Evolutionary conservation across 495 filamentous ascomycete genomes (phyloP), one percentile per base, ranked within the genome.

Genomic region (Aspergillus coremiiformis): DNA sequence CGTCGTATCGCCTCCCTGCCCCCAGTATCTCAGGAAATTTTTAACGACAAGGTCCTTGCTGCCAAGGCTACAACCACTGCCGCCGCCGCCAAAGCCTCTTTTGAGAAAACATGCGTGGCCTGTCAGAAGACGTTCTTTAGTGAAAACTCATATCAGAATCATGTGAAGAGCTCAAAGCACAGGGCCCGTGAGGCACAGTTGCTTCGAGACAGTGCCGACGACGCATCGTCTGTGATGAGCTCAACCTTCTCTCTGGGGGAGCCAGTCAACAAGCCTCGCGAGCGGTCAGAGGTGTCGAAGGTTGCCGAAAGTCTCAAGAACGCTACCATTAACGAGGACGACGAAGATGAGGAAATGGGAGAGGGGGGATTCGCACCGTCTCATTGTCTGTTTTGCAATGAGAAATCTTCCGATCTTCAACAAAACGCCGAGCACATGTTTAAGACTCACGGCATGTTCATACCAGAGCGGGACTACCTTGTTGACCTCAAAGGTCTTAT

Each of bases 41-140:
- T 98, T 69, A 88, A 89, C 61, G 93, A 98, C 56, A 97, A 96
- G 69, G 94, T 97, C 30, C 75, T 97, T n/a, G 87, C 87, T 55
- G 90, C 89, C 49, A 88, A 95, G 63, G 89, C 89, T 24, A 81
- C 81, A 5, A 84, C 90, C 6, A 85, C 80, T 12, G 86, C 89
- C 11, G 87, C 90, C 45, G 90, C 89, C 39, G 87, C 90, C 46
- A 89, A 87, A 71, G 94, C 91, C 17, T 83, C 89, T 2, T 98
- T 89, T 64, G 89, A 96, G 63, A 91, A 84, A 57, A 66, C 75
- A 12, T 98, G 93, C 65, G 73, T 81, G 3, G 80, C 83, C 2
- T 98, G 93, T 74, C 84, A 87, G 59, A 94, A 93, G 73, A 87
- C 86, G 20, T 98, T 91, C 71, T 97, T 84, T 75, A 95, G 89